phyloP scores from a whole-genome alignment of 2,329 filamentous ascomycete genomes.

The Cephalotrichum gorgonifer region DNA sequence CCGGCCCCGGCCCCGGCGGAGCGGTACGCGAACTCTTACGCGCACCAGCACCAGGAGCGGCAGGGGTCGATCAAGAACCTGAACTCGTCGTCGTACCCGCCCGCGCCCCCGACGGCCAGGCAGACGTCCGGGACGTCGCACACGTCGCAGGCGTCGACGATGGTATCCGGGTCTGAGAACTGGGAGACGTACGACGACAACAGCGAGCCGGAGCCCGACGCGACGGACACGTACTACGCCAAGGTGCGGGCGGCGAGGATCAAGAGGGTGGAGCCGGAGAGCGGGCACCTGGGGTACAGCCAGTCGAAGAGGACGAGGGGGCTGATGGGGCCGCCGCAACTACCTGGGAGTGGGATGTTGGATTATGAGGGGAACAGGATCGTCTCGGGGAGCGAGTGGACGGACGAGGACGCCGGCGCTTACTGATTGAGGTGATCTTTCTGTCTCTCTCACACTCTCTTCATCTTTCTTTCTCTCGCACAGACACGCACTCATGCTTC shows the following conservation, averaged over 20 bases:
- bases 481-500: too few species aligned
- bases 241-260: constrained; percentile 57
- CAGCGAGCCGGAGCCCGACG: constrained; percentile 66
- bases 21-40: constrained; percentile 12
- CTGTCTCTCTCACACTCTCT: too few species aligned
- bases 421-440: not conserved
- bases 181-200: constrained; percentile 94
- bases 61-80: constrained; percentile 31
- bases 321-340: constrained; percentile 32
- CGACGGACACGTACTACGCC: constrained; percentile 69
- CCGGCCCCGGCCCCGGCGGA: too few species aligned
- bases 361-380: constrained; percentile 53
- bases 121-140: constrained; percentile 52
- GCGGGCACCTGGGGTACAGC: constrained; percentile 27
- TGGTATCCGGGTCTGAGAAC: constrained; percentile 78
- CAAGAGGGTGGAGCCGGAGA: constrained; percentile 52
- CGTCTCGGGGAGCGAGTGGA: constrained; percentile 57
- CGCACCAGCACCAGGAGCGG: constrained; percentile 28
- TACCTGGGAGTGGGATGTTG: constrained; percentile 36
- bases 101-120: constrained; percentile 31
- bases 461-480: too few species aligned
- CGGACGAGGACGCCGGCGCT: constrained; percentile 47
- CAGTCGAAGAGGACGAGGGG: constrained; percentile 44
- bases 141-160: constrained; percentile 66
- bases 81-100: constrained; percentile 26